These are phyloP conservation scores for Setaria italica DNA, from an alignment of 202 grass and related monocot species.

Conservation along the genomic window DNA sequence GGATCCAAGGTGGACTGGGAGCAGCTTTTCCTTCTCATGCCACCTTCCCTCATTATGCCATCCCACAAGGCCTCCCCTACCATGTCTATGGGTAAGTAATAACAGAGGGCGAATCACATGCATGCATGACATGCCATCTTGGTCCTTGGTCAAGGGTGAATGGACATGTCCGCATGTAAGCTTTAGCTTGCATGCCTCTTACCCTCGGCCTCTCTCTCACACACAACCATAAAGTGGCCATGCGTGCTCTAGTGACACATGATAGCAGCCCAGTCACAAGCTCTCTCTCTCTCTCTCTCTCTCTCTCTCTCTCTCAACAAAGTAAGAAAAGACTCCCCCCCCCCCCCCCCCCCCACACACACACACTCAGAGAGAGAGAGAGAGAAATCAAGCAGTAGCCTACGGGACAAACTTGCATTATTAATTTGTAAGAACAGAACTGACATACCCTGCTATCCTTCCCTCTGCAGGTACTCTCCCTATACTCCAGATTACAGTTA, in stretches of 20 bases:
- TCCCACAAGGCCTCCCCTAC: slow-evolving; percentile 91
- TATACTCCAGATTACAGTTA: slow-evolving; percentile 72
- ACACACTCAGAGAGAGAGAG: no score
- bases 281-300: background rate
- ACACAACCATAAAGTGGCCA: slow-evolving; percentile 31
- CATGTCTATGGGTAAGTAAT: slow-evolving; percentile 78
- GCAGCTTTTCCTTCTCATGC: slow-evolving; percentile 80
- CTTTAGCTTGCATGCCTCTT: slow-evolving; percentile 45
- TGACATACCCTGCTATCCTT: slow-evolving; percentile 35
- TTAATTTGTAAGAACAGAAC: slow-evolving; percentile 16
- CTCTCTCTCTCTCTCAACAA: no score
- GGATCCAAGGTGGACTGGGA: slow-evolving; percentile 71
- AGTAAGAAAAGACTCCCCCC: no score
- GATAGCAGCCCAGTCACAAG: slow-evolving; percentile 12
- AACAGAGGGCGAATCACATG: slow-evolving; percentile 52
- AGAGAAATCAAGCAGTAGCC: background rate
- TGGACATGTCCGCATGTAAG: background rate
- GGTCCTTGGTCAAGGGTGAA: slow-evolving; percentile 65
- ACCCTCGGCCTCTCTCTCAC: background rate
- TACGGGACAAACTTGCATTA: background rate
- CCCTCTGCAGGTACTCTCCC: slow-evolving; percentile 68
- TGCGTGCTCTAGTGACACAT: slow-evolving; percentile 49
- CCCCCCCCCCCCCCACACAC: no score
- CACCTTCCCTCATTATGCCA: slow-evolving; percentile 94
- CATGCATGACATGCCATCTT: slow-evolving; percentile 54